A percentile compares a stretch with the other conserved stretches of the same genome.
Conservation (phyloP, 495 filamentous ascomycete species). For the Hypoxylon cercidicola region DNA sequence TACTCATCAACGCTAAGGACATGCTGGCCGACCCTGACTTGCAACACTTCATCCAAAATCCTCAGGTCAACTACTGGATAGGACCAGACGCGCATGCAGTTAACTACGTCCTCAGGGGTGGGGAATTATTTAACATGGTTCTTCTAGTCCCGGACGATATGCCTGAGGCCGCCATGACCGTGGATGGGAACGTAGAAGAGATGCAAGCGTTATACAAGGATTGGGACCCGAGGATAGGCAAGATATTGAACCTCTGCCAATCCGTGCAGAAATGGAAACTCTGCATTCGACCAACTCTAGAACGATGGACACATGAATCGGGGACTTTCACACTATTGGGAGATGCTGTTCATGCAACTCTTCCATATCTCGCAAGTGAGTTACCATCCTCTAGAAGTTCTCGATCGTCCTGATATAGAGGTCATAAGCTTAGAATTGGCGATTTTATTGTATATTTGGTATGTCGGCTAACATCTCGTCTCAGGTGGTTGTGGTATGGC, state of each 20-base stretch:
- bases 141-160: constrained; percentile 76
- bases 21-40: constrained; percentile 63
- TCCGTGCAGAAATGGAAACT: constrained; percentile 75
- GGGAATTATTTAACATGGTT: constrained; percentile 74
- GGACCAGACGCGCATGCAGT: constrained; percentile 72
- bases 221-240: constrained; percentile 67
- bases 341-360: constrained; percentile 75
- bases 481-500: constrained; percentile 51
- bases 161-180: constrained; percentile 63
- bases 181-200: constrained; percentile 69
- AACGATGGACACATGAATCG: constrained; percentile 66
- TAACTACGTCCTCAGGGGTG: constrained; percentile 69
- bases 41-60: constrained; percentile 58
- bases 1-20: constrained; percentile 66
- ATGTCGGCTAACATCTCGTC: constrained; percentile 6
- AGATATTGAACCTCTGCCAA: constrained; percentile 60
- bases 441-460: neutral
- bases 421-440: neutral
- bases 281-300: constrained; percentile 66
- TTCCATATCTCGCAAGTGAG: constrained; percentile 65
- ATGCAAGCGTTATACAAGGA: constrained; percentile 69
- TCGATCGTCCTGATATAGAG: neutral
- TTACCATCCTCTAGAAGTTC: neutral
- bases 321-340: constrained; percentile 70
- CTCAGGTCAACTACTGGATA: constrained; percentile 74